Percentiles rank a stretch among this genome's conserved stretches.
These are phyloP conservation scores for Tylopilus sp. DNA, from an alignment of 1,284 basidiomycete species.

Conservation along the genomic window DNA sequence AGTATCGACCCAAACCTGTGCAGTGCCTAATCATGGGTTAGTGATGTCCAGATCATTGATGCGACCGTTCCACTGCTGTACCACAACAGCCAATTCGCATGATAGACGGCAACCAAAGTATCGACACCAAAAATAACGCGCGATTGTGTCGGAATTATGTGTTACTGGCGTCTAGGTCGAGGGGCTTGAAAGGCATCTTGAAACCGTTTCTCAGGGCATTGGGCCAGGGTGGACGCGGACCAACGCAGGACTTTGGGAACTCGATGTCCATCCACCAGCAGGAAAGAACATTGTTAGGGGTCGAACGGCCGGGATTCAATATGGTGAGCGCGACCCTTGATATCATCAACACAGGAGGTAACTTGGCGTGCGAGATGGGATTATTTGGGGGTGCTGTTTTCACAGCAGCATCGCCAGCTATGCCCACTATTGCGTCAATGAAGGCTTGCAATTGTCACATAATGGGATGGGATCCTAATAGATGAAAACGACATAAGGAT, in stretches of 20 bases:
- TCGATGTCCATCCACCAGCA: neutral
- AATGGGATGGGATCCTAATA: no score
- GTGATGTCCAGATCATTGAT: neutral
- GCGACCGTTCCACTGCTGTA: neutral
- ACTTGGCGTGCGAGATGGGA: no score
- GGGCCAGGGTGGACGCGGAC: neutral
- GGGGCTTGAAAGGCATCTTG: neutral
- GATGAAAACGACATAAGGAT: neutral
- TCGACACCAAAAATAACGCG: neutral
- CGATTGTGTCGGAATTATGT: neutral
- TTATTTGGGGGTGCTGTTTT: no score
- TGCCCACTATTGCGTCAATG: no score
- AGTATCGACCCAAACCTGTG: neutral
- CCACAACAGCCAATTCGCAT: neutral
- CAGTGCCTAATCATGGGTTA: no score
- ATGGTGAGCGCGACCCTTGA: no score
- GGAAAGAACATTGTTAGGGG: no score
- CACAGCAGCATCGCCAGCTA: no score
- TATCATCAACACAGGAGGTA: no score
- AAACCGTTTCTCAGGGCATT: neutral
- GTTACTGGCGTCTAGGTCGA: neutral
- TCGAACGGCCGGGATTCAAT: no score
- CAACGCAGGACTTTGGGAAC: neutral
- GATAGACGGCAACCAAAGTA: neutral
- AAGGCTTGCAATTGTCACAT: no score